Evolutionary conservation across 2,329 filamentous ascomycete genomes (phyloP).

Genomic region (Pseudogymnoascus sp.): DNA sequence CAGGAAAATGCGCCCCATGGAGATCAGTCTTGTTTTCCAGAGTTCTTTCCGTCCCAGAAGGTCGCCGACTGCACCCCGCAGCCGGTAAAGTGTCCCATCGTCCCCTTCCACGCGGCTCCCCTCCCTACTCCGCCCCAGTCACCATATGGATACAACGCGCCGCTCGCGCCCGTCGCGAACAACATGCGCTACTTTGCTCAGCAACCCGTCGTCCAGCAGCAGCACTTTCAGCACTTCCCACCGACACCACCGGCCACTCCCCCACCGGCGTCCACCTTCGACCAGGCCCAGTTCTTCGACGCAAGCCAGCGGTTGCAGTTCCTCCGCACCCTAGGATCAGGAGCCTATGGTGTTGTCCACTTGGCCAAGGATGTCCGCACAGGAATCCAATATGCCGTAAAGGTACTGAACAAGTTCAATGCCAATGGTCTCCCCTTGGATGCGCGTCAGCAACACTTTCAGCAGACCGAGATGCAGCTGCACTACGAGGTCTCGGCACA

Average conservation of each 20-base stretch:
- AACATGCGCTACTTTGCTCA: not conserved
- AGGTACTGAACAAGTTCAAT: constrained; percentile 90
- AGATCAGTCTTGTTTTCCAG: not conserved
- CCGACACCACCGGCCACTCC: not conserved
- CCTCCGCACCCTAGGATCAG: constrained; percentile 78
- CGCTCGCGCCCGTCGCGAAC: constrained; percentile 1
- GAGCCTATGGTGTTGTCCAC: constrained; percentile 96
- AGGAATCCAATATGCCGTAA: constrained; percentile 81
- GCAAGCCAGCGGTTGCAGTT: constrained; percentile 53
- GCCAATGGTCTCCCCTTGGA: constrained; percentile 64
- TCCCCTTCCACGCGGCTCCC: not conserved
- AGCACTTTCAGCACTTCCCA: not conserved
- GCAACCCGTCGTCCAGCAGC: not conserved
- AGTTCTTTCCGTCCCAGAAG: not conserved
- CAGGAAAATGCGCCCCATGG: constrained; percentile 1
- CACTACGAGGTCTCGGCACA: constrained; percentile 86
- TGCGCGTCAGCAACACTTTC: constrained; percentile 77
- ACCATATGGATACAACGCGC: not conserved
- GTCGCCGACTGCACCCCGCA: not conserved
- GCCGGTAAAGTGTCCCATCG: not conserved
- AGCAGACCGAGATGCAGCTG: constrained; percentile 84
- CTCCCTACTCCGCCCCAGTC: constrained; percentile 2
- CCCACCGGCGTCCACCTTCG: not conserved
- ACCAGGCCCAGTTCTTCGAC: constrained; percentile 5
- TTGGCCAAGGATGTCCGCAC: constrained; percentile 77